Evolutionary conservation across 2,329 filamentous ascomycete genomes (phyloP).

Genomic region (Stenocarpella maydis): DNA sequence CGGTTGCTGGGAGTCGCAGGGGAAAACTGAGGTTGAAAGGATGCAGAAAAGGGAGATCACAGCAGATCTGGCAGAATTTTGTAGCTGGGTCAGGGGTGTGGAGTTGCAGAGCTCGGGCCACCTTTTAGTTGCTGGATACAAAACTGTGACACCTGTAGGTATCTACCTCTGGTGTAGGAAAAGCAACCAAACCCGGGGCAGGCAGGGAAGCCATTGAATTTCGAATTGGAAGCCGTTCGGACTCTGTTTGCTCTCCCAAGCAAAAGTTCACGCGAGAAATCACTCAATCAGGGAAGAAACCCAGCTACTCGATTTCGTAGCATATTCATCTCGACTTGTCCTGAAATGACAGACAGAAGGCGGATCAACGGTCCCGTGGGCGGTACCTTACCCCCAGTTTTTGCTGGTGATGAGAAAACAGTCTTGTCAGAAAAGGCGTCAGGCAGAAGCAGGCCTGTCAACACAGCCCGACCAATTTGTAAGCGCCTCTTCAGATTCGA

Average conservation of each 20-base stretch:
- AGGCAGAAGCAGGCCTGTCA: constrained; percentile 66
- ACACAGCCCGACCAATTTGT: constrained; percentile 88
- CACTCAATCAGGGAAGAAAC: neutral
- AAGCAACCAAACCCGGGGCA: neutral
- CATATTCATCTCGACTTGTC: no score
- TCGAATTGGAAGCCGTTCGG: neutral
- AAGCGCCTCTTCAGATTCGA: constrained; percentile 51
- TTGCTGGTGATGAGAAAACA: constrained; percentile 51
- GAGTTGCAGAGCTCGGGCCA: constrained; percentile 20
- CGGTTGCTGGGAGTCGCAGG: neutral
- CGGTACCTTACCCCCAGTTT: constrained; percentile 78
- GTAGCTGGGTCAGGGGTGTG: constrained; percentile 33
- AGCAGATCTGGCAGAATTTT: constrained; percentile 35
- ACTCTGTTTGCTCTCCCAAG: neutral
- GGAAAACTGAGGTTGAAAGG: constrained; percentile 23
- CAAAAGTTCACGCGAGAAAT: neutral
- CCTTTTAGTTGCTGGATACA: neutral
- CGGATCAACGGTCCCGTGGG: constrained; percentile 88
- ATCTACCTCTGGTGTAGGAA: no score
- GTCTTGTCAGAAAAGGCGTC: constrained; percentile 50
- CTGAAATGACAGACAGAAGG: constrained; percentile 83
- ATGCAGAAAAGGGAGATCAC: constrained; percentile 19
- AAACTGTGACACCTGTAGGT: no score
- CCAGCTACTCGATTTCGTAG: neutral
- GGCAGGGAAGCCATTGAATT: neutral